Evolutionary conservation across 2,329 filamentous ascomycete genomes (phyloP), one percentile per base, ranked within the genome.

Genomic region (Neofusicoccum parvum): DNA sequence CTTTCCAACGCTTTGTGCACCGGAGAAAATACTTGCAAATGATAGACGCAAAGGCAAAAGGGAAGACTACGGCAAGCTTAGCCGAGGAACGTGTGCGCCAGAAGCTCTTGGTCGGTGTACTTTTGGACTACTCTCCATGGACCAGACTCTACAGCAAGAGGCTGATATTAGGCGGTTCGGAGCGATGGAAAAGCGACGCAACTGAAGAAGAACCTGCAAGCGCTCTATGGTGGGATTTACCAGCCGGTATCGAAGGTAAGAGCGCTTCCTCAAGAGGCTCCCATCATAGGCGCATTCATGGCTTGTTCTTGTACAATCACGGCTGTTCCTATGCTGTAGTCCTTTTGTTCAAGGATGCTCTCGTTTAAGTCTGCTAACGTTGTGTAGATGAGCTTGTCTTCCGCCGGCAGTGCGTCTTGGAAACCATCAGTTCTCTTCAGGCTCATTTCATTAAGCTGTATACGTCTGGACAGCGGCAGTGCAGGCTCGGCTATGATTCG

Each of bases 401-500:
- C 69, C 86, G 91, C 1, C 86, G 90, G 10, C 84, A 87, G 64
- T 87, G 85, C 75, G 85, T 92, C 49, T 80, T 93, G 17, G 85
- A 88, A 70, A 89, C 89, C 1, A 81, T 93, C 51, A 86, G 89
- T 63, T 92, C 90, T 0, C 80, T 92, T 0, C 89, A 89, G 67
- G 80, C 81, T 0, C 87, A 92, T 73, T 92, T 92, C 65, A 78
- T 93, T 2, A 73, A 75, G 6, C 79, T 90, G 0, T 93, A 92
- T 74, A 86, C 86, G 1, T 90, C 89, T 10, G 86, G 88, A n/a
- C 83, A 82, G 34, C 76, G 81, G 32, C 90, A 92, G 73, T 93
- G 91, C 76, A 87, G 87, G 70, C 83, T 92, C 0, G 90, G 90
- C 62, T 93, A 93, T 75, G 90, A 92, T 72, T 88, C 87, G 2